phyloP scores from a whole-genome alignment of 140 eudicot species.

The Stevia rebaudiana region DNA sequence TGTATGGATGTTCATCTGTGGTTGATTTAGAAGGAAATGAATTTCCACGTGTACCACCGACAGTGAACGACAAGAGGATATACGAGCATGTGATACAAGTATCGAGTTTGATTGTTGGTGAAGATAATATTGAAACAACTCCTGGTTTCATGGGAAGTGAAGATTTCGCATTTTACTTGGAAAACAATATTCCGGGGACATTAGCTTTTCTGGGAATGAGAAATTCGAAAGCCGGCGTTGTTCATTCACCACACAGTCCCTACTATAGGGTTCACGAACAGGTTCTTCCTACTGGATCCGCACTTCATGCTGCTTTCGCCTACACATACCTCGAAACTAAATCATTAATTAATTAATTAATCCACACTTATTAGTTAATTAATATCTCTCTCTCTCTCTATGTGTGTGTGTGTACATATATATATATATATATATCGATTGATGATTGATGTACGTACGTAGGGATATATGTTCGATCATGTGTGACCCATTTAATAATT shows the following conservation, averaged over 20 bases:
- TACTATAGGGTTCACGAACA: slow-evolving; percentile 52
- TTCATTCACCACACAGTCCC: slow-evolving; percentile 60
- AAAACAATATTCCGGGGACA: slow-evolving; percentile 41
- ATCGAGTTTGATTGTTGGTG: slow-evolving; percentile 45
- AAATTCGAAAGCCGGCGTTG: slow-evolving; percentile 34
- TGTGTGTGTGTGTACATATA: neutral
- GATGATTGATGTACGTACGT: too few relatives aligned
- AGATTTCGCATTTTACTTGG: slow-evolving; percentile 61
- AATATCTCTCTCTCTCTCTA: too few relatives aligned
- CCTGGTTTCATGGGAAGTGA: slow-evolving; percentile 57
- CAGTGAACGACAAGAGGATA: slow-evolving; percentile 45
- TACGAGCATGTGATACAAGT: slow-evolving; percentile 41
- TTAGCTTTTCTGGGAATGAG: slow-evolving; percentile 47
- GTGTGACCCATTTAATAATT: too few relatives aligned
- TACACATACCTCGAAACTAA: slow-evolving; percentile 37
- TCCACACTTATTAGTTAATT: neutral
- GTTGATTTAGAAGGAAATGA: slow-evolving; percentile 48
- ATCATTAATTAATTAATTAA: neutral
- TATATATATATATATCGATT: neutral
- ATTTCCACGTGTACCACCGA: slow-evolving; percentile 50
- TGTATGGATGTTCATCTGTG: slow-evolving; percentile 45
- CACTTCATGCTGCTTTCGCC: slow-evolving; percentile 68
- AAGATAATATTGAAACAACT: slow-evolving; percentile 21
- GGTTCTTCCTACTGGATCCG: slow-evolving; percentile 69
- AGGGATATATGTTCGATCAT: too few relatives aligned